Conservation (phyloP, 345 rosid species). For the Combretum micranthum region DNA sequence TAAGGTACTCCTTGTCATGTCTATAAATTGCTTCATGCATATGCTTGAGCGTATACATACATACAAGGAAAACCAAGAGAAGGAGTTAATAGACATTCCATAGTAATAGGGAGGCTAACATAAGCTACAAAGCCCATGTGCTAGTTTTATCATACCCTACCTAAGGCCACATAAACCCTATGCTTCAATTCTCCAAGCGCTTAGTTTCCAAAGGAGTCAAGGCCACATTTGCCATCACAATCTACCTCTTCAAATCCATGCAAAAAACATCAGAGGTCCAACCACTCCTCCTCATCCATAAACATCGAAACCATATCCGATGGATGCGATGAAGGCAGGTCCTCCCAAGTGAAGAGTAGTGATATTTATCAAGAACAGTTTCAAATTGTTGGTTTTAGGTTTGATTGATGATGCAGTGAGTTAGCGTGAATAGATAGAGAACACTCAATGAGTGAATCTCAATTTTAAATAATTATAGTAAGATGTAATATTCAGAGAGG, state of each 20-base stretch:
- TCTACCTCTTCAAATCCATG: slow-evolving; percentile 9
- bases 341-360: slow-evolving; percentile 2
- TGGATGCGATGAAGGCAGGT: slow-evolving; percentile 28
- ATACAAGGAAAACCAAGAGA: not conserved
- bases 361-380: slow-evolving; percentile 12
- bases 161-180: slow-evolving; percentile 35
- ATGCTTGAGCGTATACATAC: too few species aligned
- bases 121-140: slow-evolving; percentile 14
- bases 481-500: too few species aligned
- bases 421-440: too few species aligned
- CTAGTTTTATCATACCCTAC: slow-evolving; percentile 21
- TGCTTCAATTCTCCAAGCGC: slow-evolving; percentile 34
- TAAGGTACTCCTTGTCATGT: too few species aligned
- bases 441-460: too few species aligned
- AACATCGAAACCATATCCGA: slow-evolving; percentile 33
- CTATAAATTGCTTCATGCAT: too few species aligned
- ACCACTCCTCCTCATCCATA: not conserved
- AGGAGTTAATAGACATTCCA: not conserved
- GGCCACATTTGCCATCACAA: slow-evolving; percentile 19
- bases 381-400: too few species aligned
- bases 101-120: slow-evolving; percentile 1
- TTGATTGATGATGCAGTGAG: too few species aligned
- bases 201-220: slow-evolving; percentile 21
- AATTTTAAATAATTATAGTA: too few species aligned
- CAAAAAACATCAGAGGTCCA: slow-evolving; percentile 7